These are phyloP conservation scores for Nakazawaea ambrosiae DNA, from an alignment of 805 yeast genomes.

Conservation along the genomic window DNA sequence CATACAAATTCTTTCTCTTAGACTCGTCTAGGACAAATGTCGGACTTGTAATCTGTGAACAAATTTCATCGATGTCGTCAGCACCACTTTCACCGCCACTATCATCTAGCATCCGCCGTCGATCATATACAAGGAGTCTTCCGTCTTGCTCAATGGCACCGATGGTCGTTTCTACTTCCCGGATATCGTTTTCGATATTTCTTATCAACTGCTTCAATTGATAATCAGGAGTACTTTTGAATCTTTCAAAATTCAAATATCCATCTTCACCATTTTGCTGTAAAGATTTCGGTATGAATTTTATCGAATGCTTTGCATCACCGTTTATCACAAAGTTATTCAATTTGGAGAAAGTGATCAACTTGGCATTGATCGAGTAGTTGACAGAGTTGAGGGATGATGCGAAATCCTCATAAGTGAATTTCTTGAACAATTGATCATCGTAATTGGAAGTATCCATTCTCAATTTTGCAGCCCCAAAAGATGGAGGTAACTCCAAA, in stretches of 20 bases:
- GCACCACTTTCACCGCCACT: slow-evolving; percentile 1
- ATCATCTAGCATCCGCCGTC: not conserved
- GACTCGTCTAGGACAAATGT: slow-evolving; percentile 1
- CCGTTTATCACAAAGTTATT: not conserved
- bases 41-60: too few species aligned
- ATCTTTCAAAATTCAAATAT: slow-evolving; percentile 22
- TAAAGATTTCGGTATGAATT: slow-evolving; percentile 33
- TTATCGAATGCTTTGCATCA: not conserved
- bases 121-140: slow-evolving; percentile 3
- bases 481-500: slow-evolving; percentile 29
- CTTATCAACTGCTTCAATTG: not conserved
- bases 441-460: not conserved
- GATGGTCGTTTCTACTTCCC: not conserved
- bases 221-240: not conserved
- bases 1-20: slow-evolving; percentile 1
- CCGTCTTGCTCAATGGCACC: slow-evolving; percentile 3
- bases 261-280: slow-evolving; percentile 31
- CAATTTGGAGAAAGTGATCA: not conserved
- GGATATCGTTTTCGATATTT: not conserved
- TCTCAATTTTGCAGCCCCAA: slow-evolving; percentile 26
- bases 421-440: slow-evolving; percentile 23
- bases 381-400: slow-evolving; percentile 14
- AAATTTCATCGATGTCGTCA: not conserved
- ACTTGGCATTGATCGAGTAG: slow-evolving; percentile 5
- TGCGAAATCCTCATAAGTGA: slow-evolving; percentile 23